These are phyloP conservation scores for Carex sylvatica DNA, from an alignment of 202 grass and related monocot genomes.

Conservation along the genomic window DNA sequence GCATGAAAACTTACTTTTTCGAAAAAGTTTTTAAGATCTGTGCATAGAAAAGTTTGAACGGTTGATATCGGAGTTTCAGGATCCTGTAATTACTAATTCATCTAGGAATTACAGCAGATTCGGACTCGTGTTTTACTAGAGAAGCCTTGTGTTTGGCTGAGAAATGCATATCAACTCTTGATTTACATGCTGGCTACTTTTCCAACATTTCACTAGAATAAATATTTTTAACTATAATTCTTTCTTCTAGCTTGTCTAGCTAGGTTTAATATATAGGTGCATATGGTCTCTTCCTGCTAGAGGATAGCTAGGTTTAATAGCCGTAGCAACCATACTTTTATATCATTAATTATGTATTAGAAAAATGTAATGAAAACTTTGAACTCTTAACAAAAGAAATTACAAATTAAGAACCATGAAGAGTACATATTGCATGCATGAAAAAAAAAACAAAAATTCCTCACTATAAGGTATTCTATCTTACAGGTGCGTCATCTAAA, in stretches of 20 bases:
- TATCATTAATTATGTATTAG: neutral
- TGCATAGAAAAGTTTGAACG: no score
- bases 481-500: slow-evolving; percentile 26
- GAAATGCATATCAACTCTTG: neutral
- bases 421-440: neutral
- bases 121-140: no score
- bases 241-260: neutral
- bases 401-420: neutral
- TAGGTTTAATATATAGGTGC: neutral
- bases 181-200: neutral
- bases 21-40: no score
- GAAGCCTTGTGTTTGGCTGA: neutral
- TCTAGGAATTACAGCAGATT: no score
- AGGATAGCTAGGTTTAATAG: neutral
- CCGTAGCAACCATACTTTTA: neutral
- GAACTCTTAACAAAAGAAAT: neutral
- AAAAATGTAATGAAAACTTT: neutral
- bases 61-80: no score
- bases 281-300: neutral
- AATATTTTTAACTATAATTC: neutral
- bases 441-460: neutral
- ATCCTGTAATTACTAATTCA: no score
- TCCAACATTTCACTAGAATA: neutral
- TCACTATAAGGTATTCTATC: slow-evolving; percentile 10
- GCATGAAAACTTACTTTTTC: no score